These are phyloP conservation scores for Zhuliangozyma parablackwelliae DNA, from an alignment of 1,139 yeast species.

Conservation along the genomic window DNA sequence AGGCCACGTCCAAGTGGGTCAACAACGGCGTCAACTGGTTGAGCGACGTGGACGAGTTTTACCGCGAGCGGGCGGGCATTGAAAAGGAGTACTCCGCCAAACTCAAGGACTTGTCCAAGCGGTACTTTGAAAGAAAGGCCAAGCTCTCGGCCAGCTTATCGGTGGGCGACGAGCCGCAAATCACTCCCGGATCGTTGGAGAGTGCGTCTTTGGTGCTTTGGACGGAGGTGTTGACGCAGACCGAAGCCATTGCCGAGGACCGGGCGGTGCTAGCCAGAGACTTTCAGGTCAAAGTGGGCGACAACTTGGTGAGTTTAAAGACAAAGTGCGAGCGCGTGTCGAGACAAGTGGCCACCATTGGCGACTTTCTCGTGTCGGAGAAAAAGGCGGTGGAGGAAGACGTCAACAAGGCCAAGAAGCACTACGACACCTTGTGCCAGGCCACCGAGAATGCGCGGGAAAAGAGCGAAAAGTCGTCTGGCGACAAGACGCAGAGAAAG, in stretches of 20 bases:
- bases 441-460: slow-evolving; percentile 76
- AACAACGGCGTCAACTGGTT: slow-evolving; percentile 71
- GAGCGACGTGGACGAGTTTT: slow-evolving; percentile 74
- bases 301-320: slow-evolving; percentile 55
- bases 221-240: slow-evolving; percentile 83
- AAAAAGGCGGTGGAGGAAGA: slow-evolving; percentile 61
- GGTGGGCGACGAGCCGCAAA: slow-evolving; percentile 87
- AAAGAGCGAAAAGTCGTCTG: slow-evolving; percentile 56
- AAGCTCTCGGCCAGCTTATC: slow-evolving; percentile 61
- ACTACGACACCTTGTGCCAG: slow-evolving; percentile 76
- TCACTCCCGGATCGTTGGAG: slow-evolving; percentile 94
- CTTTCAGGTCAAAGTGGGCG: slow-evolving; percentile 56
- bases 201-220: slow-evolving; percentile 91
- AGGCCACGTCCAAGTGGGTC: slow-evolving; percentile 74
- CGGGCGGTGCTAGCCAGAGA: slow-evolving; percentile 59
- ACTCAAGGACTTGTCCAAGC: slow-evolving; percentile 59
- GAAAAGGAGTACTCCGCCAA: slow-evolving; percentile 81
- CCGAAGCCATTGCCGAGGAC: slow-evolving; percentile 76
- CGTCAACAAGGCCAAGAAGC: slow-evolving; percentile 65
- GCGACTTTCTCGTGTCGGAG: slow-evolving; percentile 53
- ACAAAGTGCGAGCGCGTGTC: slow-evolving; percentile 51
- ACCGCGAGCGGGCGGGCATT: slow-evolving; percentile 72
- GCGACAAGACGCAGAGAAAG: slow-evolving; percentile 57
- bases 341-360: slow-evolving; percentile 53
- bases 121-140: slow-evolving; percentile 75